Conservation (phyloP, 2,329 filamentous ascomycete genomes). For the Dactylella cylindrospora region DNA sequence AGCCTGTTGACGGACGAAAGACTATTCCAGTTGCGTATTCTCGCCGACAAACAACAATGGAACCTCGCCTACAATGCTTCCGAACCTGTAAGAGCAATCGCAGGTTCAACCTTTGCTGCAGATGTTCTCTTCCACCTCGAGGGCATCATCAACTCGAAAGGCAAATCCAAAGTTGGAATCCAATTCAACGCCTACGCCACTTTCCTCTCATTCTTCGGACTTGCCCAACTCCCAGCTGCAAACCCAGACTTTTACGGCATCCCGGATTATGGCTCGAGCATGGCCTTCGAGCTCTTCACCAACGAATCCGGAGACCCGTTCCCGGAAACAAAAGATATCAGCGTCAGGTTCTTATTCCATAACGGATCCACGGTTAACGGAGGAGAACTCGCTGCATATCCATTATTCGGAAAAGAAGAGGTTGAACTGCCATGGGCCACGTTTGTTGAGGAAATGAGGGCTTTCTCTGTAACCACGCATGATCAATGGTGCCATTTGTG, state of each 20-base stretch:
- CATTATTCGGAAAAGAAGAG: constrained; percentile 56
- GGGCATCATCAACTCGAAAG: constrained; percentile 18
- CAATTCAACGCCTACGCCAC: constrained; percentile 57
- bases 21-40: constrained; percentile 65
- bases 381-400: constrained; percentile 55
- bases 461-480: constrained; percentile 14
- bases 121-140: constrained; percentile 25
- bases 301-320: constrained; percentile 49
- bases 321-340: constrained; percentile 53
- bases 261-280: constrained; percentile 77
- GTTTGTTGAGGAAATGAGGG: constrained; percentile 45
- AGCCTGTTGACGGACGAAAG: constrained; percentile 58
- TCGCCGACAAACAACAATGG: constrained; percentile 79
- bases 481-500: constrained; percentile 36
- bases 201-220: constrained; percentile 60
- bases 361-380: constrained; percentile 54
- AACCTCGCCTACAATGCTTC: constrained; percentile 54
- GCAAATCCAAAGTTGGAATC: constrained; percentile 52
- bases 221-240: constrained; percentile 56
- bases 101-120: constrained; percentile 59
- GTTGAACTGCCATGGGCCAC: constrained; percentile 40
- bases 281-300: constrained; percentile 74
- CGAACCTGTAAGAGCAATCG: constrained; percentile 55
- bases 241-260: constrained; percentile 70
- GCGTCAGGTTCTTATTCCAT: constrained; percentile 61